A percentile compares a stretch with the other conserved stretches of the same genome.
Evolutionary conservation across 495 filamentous ascomycete genomes (phyloP).

Genomic region (Xanthoparmelia taractica): DNA sequence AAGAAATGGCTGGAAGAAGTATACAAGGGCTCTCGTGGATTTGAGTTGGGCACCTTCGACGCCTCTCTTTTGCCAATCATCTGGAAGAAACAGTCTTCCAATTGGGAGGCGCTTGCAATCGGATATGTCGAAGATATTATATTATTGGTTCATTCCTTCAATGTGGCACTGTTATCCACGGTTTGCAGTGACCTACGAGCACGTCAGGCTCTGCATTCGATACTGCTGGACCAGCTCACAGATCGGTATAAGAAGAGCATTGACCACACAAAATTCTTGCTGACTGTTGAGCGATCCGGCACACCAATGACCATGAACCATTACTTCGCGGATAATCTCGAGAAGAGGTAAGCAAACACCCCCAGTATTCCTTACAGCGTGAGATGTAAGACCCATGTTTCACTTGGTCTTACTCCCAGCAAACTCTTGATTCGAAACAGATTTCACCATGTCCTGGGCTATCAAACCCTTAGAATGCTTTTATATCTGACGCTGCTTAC

Average conservation of each 20-base stretch:
- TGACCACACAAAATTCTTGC: conserved; percentile 39
- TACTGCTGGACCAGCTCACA: conserved; percentile 39
- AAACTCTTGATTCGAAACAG: background rate
- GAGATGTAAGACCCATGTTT: background rate
- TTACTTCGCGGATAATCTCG: conserved; percentile 45
- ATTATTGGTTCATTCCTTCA: conserved; percentile 41
- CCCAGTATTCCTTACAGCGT: background rate
- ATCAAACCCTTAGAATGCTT: too few species aligned
- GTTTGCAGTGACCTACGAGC: conserved; percentile 37
- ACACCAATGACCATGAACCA: conserved; percentile 45
- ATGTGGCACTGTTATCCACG: conserved; percentile 30
- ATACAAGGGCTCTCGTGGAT: conserved; percentile 31
- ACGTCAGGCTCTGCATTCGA: conserved; percentile 32
- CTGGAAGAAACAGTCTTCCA: conserved; percentile 48
- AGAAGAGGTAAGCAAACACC: conserved; percentile 31
- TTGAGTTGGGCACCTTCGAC: conserved; percentile 39
- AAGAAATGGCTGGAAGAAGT: conserved; percentile 30
- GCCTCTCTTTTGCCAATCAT: conserved; percentile 35
- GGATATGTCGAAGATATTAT: conserved; percentile 44
- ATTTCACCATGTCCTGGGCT: background rate
- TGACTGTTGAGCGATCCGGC: conserved; percentile 42
- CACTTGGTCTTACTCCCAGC: background rate
- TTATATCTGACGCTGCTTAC: background rate
- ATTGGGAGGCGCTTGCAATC: conserved; percentile 43
- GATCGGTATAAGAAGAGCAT: conserved; percentile 40